Evolutionary conservation across 2,329 filamentous ascomycete species (phyloP).

Genomic region (Cladorrhinum sp.): DNA sequence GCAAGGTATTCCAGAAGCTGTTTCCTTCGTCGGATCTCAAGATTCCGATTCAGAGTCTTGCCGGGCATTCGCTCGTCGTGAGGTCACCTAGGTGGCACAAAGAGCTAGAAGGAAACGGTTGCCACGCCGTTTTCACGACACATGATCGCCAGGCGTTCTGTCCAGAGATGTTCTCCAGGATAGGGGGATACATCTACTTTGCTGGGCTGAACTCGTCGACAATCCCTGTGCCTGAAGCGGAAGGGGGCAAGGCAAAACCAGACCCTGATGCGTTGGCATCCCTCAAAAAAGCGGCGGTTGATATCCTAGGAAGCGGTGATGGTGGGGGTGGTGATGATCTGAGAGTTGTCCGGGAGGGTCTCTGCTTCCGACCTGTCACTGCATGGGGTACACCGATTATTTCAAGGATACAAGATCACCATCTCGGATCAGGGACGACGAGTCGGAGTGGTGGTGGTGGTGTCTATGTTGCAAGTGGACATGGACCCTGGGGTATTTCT

Average conservation of each 20-base stretch:
- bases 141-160: constrained; percentile 54
- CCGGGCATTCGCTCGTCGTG: constrained; percentile 70
- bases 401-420: constrained; percentile 51
- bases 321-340: constrained; percentile 47
- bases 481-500: constrained; percentile 74
- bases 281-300: constrained; percentile 47
- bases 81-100: constrained; percentile 54
- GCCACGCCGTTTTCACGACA: constrained; percentile 68
- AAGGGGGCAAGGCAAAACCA: constrained; percentile 45
- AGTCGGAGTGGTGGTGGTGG: constrained; percentile 49
- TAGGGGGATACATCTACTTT: constrained; percentile 68
- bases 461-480: constrained; percentile 68
- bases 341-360: constrained; percentile 59
- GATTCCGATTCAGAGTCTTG: constrained; percentile 60
- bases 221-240: constrained; percentile 58
- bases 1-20: constrained; percentile 59
- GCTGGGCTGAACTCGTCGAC: constrained; percentile 65
- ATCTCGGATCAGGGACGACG: constrained; percentile 50
- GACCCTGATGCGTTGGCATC: constrained; percentile 45
- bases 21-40: constrained; percentile 55
- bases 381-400: constrained; percentile 63
- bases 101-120: constrained; percentile 45
- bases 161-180: constrained; percentile 68
- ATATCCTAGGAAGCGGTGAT: constrained; percentile 40
- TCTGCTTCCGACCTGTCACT: constrained; percentile 74